Evolutionary conservation across 2,329 filamentous ascomycete genomes (phyloP).

Genomic region (Epichloe uncinata): DNA sequence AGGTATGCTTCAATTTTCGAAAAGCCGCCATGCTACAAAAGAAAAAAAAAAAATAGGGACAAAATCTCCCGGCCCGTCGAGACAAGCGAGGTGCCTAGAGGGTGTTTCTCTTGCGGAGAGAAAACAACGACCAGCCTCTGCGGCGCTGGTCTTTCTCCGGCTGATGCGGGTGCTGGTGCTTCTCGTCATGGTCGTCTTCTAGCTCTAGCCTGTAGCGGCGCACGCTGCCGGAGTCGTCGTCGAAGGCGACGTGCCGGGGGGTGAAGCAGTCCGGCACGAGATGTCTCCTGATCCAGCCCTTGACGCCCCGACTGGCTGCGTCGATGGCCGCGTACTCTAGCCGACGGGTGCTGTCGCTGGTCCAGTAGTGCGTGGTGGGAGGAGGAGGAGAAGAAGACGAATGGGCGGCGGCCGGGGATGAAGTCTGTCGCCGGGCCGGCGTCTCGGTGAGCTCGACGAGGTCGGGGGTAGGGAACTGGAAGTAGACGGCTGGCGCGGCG

Average conservation of each 20-base stretch:
- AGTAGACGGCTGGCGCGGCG: slow-evolving; percentile 26
- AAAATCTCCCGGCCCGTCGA: background rate
- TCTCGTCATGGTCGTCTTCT: slow-evolving; percentile 28
- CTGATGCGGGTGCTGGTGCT: slow-evolving; percentile 8
- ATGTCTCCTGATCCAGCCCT: slow-evolving; percentile 44
- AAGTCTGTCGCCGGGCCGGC: background rate
- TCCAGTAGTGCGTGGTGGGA: slow-evolving; percentile 54
- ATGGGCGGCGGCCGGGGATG: slow-evolving; percentile 10
- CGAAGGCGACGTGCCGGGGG: slow-evolving; percentile 39
- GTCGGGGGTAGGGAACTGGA: slow-evolving; percentile 36
- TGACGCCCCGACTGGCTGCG: slow-evolving; percentile 44
- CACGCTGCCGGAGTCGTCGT: slow-evolving; percentile 50
- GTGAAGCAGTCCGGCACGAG: slow-evolving; percentile 49
- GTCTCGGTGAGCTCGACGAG: slow-evolving; percentile 15
- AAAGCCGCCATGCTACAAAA: slow-evolving; percentile 10
- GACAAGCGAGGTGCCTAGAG: background rate
- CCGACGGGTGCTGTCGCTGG: slow-evolving; percentile 46
- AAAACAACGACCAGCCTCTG: slow-evolving; percentile 18
- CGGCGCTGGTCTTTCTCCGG: slow-evolving; percentile 7
- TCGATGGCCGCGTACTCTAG: slow-evolving; percentile 56
- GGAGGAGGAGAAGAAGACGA: slow-evolving; percentile 38
- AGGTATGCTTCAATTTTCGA: background rate
- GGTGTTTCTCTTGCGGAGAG: slow-evolving; percentile 14
- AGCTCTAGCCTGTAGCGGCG: slow-evolving; percentile 47
- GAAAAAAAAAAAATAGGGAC: background rate